Conservation (phyloP, 768 basidiomycete species). For the Kwoniella dejecticola region DNA sequence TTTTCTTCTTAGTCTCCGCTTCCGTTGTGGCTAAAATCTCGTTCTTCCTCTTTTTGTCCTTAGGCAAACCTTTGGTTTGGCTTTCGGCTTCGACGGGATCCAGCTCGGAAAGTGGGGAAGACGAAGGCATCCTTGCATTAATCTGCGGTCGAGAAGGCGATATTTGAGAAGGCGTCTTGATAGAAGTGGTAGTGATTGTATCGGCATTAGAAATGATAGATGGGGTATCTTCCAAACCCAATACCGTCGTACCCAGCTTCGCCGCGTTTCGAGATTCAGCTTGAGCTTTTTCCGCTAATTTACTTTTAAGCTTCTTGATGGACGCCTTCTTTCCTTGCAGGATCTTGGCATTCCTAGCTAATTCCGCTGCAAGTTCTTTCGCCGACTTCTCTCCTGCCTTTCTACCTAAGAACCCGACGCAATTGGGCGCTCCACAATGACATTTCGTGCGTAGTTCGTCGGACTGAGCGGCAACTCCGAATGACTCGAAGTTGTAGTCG, state of each 20-base stretch:
- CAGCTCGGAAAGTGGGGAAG: background rate
- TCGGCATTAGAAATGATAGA: conserved; percentile 1
- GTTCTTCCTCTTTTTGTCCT: conserved; percentile 11
- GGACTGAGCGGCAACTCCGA: conserved; percentile 36
- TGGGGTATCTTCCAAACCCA: conserved; percentile 1
- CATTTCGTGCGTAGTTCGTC: conserved; percentile 51
- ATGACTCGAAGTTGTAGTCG: conserved; percentile 56
- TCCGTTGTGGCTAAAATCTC: background rate
- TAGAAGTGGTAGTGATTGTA: background rate
- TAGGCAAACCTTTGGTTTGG: background rate
- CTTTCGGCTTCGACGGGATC: background rate
- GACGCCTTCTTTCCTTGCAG: background rate
- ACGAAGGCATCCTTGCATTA: background rate
- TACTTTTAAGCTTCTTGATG: conserved; percentile 2
- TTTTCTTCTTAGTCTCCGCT: background rate
- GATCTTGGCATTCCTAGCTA: conserved; percentile 10
- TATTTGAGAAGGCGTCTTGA: conserved; percentile 7
- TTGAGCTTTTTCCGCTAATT: background rate
- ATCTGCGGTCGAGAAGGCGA: background rate
- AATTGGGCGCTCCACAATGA: conserved; percentile 53
- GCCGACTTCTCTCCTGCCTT: conserved; percentile 37
- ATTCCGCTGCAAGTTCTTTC: conserved; percentile 26
- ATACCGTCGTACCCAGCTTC: background rate
- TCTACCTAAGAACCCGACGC: conserved; percentile 51
- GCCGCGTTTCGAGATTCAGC: background rate